phyloP scores from a whole-genome alignment of 2,329 filamentous ascomycete genomes.

The Scorias spongiosa region DNA sequence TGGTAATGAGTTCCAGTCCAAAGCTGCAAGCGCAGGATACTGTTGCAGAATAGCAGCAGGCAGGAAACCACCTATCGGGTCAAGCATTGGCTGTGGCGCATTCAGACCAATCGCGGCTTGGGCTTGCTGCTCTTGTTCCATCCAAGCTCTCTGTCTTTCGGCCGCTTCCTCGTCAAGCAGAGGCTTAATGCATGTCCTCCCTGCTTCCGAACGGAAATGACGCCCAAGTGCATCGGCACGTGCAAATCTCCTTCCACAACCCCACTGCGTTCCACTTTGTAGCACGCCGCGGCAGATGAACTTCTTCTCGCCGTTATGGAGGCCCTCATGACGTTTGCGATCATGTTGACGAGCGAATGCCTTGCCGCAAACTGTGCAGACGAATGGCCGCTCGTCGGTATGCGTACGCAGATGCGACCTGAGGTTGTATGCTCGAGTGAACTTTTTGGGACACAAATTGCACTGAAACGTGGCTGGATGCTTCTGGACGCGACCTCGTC shows the following conservation, averaged over 20 bases:
- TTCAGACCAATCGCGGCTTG: slow-evolving; percentile 27
- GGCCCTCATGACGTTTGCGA: slow-evolving; percentile 86
- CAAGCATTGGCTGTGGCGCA: slow-evolving; percentile 20
- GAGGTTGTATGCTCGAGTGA: slow-evolving; percentile 91
- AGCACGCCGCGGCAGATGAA: slow-evolving; percentile 92
- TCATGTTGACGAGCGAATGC: slow-evolving; percentile 96
- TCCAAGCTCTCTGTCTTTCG: slow-evolving; percentile 61
- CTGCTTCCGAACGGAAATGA: slow-evolving; percentile 86
- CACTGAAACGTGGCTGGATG: slow-evolving; percentile 97
- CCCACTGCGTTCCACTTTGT: slow-evolving; percentile 72
- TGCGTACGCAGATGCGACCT: slow-evolving; percentile 91
- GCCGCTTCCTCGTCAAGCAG: slow-evolving; percentile 84
- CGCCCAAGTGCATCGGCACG: slow-evolving; percentile 79
- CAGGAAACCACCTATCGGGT: slow-evolving; percentile 50
- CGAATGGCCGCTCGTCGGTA: slow-evolving; percentile 92
- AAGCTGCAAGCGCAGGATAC: slow-evolving; percentile 79
- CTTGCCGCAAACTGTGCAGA: slow-evolving; percentile 92
- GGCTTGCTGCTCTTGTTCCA: slow-evolving; percentile 42
- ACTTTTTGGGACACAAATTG: slow-evolving; percentile 80
- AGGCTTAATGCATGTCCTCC: slow-evolving; percentile 93
- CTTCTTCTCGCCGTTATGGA: slow-evolving; percentile 96
- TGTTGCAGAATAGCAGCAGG: slow-evolving; percentile 79
- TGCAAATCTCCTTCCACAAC: slow-evolving; percentile 82
- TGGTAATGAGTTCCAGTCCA: slow-evolving; percentile 71
- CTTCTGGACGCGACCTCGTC: slow-evolving; percentile 75